Evolutionary conservation across 306 rosid species (phyloP).

Genomic region (Prinsepia uniflora): DNA sequence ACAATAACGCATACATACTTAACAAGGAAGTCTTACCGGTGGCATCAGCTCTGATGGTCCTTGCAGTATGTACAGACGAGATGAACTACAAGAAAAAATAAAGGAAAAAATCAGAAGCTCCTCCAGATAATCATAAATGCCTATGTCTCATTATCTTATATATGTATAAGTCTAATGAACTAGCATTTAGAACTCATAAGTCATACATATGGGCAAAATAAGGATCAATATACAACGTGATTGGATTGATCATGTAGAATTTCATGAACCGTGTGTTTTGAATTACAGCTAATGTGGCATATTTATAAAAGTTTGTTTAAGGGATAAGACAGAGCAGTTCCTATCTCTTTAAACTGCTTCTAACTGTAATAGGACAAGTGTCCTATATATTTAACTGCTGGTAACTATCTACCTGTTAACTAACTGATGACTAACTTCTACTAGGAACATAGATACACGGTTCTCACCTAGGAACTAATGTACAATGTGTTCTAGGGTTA

Average conservation of each 20-base stretch:
- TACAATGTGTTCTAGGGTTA: no score
- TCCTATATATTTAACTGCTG: no score
- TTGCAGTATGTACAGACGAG: slow-evolving; percentile 91
- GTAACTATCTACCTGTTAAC: no score
- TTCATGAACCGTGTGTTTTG: no score
- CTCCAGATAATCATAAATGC: not conserved
- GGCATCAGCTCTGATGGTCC: slow-evolving; percentile 92
- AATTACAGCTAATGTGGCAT: no score
- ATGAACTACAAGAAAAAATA: slow-evolving; percentile 56
- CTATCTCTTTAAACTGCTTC: no score
- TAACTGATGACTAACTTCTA: no score
- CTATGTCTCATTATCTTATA: not conserved
- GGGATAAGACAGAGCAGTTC: no score
- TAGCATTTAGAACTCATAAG: not conserved
- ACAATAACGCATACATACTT: not conserved
- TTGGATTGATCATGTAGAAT: not conserved
- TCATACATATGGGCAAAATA: slow-evolving; percentile 5
- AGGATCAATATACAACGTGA: not conserved
- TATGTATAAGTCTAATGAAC: not conserved
- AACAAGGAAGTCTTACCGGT: slow-evolving; percentile 51
- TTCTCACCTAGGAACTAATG: no score
- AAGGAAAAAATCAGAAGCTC: slow-evolving; percentile 22
- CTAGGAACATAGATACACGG: no score
- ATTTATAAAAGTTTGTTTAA: no score
- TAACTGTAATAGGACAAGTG: no score